Base-by-base conservation (phyloP, 2,329 filamentous ascomycete species). In the Didymellaceae sp. region DNA sequence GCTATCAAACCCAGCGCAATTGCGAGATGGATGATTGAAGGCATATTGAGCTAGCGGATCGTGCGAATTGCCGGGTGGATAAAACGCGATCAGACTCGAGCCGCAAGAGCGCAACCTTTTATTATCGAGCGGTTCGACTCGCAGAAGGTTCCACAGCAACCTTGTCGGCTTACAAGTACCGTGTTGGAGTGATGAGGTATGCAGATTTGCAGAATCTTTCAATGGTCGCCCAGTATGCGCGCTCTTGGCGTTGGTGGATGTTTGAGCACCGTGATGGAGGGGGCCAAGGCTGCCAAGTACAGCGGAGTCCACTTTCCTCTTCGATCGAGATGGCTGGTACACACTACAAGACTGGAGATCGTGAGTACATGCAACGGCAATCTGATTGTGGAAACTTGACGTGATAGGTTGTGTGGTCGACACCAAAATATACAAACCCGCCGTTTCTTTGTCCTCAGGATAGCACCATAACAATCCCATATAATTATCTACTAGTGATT, bases 191-290 rank as follows among this genome's bases (percentile, higher is more conserved):
- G 32, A 31, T 28, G 48, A 26, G 32, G 28, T 41, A 54, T 42
- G 26, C 45, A 37, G 25, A 8, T 18, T 33, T 41, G 44, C 54
- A 61, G 55, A 60, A 34, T 51, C 47, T 60, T 45, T 22, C 33
- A 48, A 31, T 35, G 24, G 37, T 26, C 46, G 33, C 38, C 47
- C 18, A 8, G 34, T 31, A 34, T 47, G 31, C 30, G 31, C 21
- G 25, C 30, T 31, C 57, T 61, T 63, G 59, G 58, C 54, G 45
- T 52, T 50, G 48, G 52, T 54, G 57, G 57, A 52, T 43, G 44
- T 44, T 44, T 63, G 66, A 67, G 65, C 45, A 71, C 67, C 66
- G 32, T 70, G 67, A 63, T 68, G 67, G 55, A 52, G 35, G 42
- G 37, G 26, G 49, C 50, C 43, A 53, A 53, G 48, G 39, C 32